Evolutionary conservation across 108 stramenopile genomes (phyloP).

Genomic region (Pelagomonas calceolata): DNA sequence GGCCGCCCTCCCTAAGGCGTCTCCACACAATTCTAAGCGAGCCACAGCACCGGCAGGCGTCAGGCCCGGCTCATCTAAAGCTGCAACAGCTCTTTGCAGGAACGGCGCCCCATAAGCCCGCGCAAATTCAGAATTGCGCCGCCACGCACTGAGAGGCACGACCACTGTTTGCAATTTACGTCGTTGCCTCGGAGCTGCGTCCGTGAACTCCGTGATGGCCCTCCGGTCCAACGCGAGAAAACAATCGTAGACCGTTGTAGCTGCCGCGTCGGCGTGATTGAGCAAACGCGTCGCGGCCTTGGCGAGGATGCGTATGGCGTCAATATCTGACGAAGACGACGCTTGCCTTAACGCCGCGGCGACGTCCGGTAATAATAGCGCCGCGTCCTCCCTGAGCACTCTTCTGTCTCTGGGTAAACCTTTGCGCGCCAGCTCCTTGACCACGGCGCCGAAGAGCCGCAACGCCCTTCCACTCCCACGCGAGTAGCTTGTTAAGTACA

Average conservation of each 20-base stretch:
- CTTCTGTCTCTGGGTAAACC: neutral
- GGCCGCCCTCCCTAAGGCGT: neutral
- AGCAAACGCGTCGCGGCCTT: neutral
- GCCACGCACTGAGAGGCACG: too few species aligned
- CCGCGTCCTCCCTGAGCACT: neutral
- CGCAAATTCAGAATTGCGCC: neutral
- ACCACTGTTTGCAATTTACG: too few species aligned
- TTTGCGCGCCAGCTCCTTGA: neutral
- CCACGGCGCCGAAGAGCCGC: neutral
- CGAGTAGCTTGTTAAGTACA: neutral
- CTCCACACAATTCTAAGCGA: neutral
- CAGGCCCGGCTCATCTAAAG: too few species aligned
- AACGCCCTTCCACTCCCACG: neutral
- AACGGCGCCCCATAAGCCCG: neutral
- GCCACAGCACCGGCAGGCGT: neutral
- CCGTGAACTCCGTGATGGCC: too few species aligned
- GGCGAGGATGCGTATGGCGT: neutral
- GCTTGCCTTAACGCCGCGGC: too few species aligned
- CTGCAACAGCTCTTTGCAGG: neutral
- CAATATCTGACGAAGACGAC: neutral
- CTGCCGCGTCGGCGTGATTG: too few species aligned
- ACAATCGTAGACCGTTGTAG: too few species aligned
- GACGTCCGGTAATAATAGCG: too few species aligned
- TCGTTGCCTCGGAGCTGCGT: too few species aligned
- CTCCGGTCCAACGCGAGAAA: too few species aligned